Conservation (phyloP, 140 eudicot genomes). For the Flaveria floridana region DNA sequence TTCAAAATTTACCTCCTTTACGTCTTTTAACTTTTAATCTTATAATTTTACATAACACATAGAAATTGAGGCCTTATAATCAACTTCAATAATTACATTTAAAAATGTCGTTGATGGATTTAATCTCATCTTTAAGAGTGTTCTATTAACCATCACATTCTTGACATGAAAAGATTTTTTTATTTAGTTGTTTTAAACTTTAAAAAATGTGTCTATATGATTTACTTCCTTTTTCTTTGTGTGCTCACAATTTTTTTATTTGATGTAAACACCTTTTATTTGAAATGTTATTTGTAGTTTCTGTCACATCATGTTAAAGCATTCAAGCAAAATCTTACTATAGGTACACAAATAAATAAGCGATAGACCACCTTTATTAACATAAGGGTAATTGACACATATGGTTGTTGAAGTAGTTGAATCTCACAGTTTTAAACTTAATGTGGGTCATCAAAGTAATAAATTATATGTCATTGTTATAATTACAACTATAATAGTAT, state of each 20-base stretch:
- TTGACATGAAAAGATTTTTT: no score
- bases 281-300: neutral
- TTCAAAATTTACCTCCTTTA: no score
- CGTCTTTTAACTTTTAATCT: no score
- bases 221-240: neutral
- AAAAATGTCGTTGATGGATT: no score
- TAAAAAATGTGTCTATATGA: neutral
- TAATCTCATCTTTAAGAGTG: no score
- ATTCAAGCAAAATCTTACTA: neutral
- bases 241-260: no score
- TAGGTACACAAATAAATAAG: neutral
- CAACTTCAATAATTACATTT: no score
- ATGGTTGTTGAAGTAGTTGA: neutral
- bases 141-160: no score
- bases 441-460: neutral
- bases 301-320: neutral
- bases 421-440: neutral
- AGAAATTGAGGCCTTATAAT: no score
- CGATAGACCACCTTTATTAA: neutral
- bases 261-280: neutral
- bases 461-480: no score
- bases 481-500: neutral
- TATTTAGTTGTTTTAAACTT: no score
- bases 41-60: no score
- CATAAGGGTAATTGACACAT: neutral